phyloP scores from a whole-genome alignment of 768 basidiomycete genomes.

The Mycena galericulata region DNA sequence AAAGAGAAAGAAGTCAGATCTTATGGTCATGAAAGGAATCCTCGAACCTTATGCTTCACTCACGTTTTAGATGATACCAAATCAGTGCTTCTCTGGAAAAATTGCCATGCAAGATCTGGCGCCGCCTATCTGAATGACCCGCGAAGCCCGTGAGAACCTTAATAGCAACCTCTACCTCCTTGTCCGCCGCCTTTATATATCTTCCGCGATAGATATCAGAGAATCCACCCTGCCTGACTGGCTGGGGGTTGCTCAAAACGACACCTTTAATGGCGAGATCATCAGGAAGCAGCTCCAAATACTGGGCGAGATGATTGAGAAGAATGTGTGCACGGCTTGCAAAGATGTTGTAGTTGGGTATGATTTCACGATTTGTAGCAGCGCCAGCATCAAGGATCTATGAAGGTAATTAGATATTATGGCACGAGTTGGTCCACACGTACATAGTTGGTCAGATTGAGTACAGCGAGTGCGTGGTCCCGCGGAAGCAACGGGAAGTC shows the following conservation, averaged over 20 bases:
- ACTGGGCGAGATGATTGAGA: neutral
- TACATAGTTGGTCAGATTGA: neutral
- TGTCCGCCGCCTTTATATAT: neutral
- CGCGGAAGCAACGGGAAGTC: neutral
- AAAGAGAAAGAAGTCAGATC: no score
- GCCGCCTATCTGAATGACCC: neutral
- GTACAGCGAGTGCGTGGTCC: neutral
- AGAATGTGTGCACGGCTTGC: neutral
- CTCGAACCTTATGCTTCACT: neutral
- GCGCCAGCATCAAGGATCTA: neutral
- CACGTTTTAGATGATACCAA: conserved; percentile 13
- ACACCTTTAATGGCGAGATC: neutral
- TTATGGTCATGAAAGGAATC: neutral
- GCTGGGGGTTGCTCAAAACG: neutral
- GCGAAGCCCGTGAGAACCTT: conserved; percentile 7
- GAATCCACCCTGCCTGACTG: neutral
- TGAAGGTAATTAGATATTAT: neutral
- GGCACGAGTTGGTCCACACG: neutral
- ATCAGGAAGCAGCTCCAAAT: neutral
- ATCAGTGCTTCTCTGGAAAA: conserved; percentile 3
- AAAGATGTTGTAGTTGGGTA: neutral
- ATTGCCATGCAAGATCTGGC: neutral
- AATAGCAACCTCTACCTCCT: neutral
- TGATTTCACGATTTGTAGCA: neutral
- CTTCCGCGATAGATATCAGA: neutral